phyloP scores from a whole-genome alignment of 768 basidiomycete species.

The Tricholoma flavovirens region DNA sequence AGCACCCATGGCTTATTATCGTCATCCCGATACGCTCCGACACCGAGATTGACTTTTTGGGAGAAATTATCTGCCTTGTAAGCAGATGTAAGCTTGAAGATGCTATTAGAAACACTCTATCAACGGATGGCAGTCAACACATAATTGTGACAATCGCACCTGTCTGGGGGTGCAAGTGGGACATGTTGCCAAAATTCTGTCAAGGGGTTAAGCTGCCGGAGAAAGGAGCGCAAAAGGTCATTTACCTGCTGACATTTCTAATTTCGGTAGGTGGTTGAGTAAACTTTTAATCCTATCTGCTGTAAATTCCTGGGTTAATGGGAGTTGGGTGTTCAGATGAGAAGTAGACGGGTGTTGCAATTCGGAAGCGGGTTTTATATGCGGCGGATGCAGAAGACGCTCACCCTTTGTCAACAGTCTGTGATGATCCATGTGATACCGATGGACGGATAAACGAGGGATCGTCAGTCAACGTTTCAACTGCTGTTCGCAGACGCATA shows the following conservation, averaged over 20 bases:
- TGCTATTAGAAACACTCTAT: constrained; percentile 38
- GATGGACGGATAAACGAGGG: not conserved
- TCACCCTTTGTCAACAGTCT: not conserved
- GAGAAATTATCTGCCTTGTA: constrained; percentile 76
- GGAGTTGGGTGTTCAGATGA: not conserved
- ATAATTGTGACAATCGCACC: constrained; percentile 34
- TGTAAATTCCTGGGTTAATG: constrained; percentile 2
- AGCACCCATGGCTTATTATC: constrained; percentile 87
- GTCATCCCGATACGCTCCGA: constrained; percentile 90
- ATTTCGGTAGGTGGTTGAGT: constrained; percentile 42
- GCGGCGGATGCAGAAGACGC: not conserved
- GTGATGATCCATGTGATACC: constrained; percentile 8
- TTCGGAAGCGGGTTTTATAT: not conserved
- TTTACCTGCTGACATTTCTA: constrained; percentile 52
- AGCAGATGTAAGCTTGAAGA: constrained; percentile 86
- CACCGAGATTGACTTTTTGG: constrained; percentile 86
- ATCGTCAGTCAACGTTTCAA: not conserved
- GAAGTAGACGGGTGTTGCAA: not conserved
- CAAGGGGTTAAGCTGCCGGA: constrained; percentile 7
- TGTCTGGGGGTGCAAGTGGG: constrained; percentile 81
- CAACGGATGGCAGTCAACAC: not conserved
- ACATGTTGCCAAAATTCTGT: constrained; percentile 72
- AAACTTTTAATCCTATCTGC: constrained; percentile 57
- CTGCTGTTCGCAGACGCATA: not conserved
- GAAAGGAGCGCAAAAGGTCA: constrained; percentile 6